Percentiles rank a stretch among this genome's conserved stretches.
phyloP scores from a whole-genome alignment of 805 yeast genomes.

The Komagataella pastoris region DNA sequence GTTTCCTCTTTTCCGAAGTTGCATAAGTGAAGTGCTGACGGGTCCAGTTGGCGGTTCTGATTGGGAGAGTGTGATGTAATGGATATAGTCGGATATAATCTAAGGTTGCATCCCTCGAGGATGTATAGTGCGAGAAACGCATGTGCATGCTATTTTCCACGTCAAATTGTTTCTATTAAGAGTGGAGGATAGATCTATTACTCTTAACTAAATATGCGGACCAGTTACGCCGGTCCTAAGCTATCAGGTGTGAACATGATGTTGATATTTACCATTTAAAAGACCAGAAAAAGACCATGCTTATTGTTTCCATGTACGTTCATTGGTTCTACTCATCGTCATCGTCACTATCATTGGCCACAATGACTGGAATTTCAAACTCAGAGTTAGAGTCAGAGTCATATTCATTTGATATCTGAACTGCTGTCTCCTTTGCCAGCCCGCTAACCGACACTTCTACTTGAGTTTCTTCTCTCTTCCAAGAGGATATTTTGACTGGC shows the following conservation, averaged over 20 bases:
- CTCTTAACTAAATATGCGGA: background rate
- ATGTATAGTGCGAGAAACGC: background rate
- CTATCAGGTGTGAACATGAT: too few species aligned
- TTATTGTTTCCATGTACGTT: background rate
- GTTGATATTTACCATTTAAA: too few species aligned
- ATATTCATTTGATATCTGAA: background rate
- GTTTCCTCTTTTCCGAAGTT: background rate
- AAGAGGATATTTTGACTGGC: background rate
- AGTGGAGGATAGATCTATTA: background rate
- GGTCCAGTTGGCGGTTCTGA: background rate
- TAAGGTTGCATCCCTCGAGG: background rate
- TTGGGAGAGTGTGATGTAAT: too few species aligned
- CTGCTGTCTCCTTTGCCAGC: too few species aligned
- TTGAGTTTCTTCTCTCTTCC: background rate
- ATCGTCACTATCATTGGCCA: slow-evolving; percentile 15
- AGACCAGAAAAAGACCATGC: background rate
- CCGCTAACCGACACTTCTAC: background rate
- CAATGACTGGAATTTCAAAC: slow-evolving; percentile 23
- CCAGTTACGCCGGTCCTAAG: background rate
- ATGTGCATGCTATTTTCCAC: background rate
- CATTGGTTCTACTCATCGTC: slow-evolving; percentile 6
- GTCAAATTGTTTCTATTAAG: too few species aligned
- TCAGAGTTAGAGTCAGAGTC: slow-evolving; percentile 11
- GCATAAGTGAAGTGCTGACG: background rate
- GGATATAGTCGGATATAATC: too few species aligned